Conservation (phyloP, 163 green algal genomes). For the Scenedesmus sp. region DNA sequence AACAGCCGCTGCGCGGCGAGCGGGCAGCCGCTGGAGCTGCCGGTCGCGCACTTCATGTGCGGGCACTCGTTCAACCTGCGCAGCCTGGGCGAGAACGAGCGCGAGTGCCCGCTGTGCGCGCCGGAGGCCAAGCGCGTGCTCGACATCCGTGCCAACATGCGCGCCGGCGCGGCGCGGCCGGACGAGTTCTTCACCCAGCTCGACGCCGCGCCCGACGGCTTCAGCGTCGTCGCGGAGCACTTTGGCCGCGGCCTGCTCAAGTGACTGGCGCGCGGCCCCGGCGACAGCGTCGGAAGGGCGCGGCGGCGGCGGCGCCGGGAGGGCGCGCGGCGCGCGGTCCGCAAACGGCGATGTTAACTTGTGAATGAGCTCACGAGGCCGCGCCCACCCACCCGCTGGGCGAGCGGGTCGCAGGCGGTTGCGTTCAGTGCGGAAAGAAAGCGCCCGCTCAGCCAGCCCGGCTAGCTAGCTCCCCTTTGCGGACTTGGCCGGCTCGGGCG, state of each 20-base stretch:
- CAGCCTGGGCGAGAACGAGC: slow-evolving; percentile 73
- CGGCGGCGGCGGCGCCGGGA: too few relatives aligned
- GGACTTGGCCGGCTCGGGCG: too few relatives aligned
- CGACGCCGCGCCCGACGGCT: slow-evolving; percentile 80
- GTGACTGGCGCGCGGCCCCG: slow-evolving; percentile 47
- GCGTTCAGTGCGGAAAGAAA: too few relatives aligned
- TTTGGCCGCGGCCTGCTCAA: slow-evolving; percentile 92
- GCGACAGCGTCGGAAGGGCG: too few relatives aligned
- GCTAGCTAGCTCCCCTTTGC: too few relatives aligned
- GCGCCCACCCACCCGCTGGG: too few relatives aligned
- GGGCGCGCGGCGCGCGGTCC: too few relatives aligned
- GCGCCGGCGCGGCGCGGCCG: slow-evolving; percentile 69
- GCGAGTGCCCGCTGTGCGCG: slow-evolving; percentile 91
- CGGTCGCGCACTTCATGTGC: slow-evolving; percentile 96
- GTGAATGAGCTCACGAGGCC: too few relatives aligned
- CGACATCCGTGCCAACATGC: slow-evolving; percentile 57
- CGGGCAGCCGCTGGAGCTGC: slow-evolving; percentile 82
- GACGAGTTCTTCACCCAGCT: slow-evolving; percentile 96
- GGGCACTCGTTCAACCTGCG: slow-evolving; percentile 92
- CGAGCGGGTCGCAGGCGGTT: too few relatives aligned
- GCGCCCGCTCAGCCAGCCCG: too few relatives aligned
- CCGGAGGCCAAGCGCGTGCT: slow-evolving; percentile 78
- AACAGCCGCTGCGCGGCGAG: slow-evolving; percentile 73
- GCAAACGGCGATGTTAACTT: too few relatives aligned
- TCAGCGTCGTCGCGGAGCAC: slow-evolving; percentile 88